A percentile compares a stretch with the other conserved stretches of the same genome.
Evolutionary conservation across 257 asterid genomes (phyloP).

Genomic region (Leonotis leonurus): DNA sequence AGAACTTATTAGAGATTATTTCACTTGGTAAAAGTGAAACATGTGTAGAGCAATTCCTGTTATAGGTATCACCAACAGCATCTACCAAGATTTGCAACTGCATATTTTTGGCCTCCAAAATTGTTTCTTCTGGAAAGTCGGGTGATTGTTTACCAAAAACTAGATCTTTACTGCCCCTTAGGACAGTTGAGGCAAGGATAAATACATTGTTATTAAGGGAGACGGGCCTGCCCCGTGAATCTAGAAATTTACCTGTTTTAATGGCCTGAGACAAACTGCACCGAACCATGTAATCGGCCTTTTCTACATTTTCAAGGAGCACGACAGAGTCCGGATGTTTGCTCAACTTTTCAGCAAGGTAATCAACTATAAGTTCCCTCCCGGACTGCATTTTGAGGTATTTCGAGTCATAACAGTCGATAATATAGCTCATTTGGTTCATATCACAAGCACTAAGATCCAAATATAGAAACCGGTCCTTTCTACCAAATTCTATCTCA

Average conservation of each 20-base stretch:
- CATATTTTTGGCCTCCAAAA: conserved; percentile 46
- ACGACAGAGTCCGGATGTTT: conserved; percentile 58
- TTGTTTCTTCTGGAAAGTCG: conserved; percentile 58
- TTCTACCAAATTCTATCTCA: conserved; percentile 54
- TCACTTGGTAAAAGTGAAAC: conserved; percentile 31
- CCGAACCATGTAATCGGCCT: conserved; percentile 66
- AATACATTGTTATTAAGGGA: conserved; percentile 48
- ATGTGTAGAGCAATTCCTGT: conserved; percentile 18
- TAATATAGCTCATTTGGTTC: conserved; percentile 28
- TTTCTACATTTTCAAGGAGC: conserved; percentile 70
- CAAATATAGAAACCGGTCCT: conserved; percentile 37
- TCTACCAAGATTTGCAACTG: conserved; percentile 55
- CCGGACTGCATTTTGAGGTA: conserved; percentile 29
- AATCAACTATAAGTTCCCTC: conserved; percentile 68
- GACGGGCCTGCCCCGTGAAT: conserved; percentile 64
- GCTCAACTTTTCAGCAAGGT: conserved; percentile 62
- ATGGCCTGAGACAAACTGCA: conserved; percentile 57
- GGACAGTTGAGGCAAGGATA: conserved; percentile 38
- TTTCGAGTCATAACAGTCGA: conserved; percentile 35
- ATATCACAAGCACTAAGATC: conserved; percentile 41
- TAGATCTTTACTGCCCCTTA: conserved; percentile 24
- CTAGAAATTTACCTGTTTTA: conserved; percentile 66
- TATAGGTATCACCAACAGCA: conserved; percentile 16
- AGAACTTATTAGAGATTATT: neutral
- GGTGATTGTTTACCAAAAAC: conserved; percentile 17